phyloP scores from a whole-genome alignment of 2,329 filamentous ascomycete genomes.

The Aureobasidium sp. region DNA sequence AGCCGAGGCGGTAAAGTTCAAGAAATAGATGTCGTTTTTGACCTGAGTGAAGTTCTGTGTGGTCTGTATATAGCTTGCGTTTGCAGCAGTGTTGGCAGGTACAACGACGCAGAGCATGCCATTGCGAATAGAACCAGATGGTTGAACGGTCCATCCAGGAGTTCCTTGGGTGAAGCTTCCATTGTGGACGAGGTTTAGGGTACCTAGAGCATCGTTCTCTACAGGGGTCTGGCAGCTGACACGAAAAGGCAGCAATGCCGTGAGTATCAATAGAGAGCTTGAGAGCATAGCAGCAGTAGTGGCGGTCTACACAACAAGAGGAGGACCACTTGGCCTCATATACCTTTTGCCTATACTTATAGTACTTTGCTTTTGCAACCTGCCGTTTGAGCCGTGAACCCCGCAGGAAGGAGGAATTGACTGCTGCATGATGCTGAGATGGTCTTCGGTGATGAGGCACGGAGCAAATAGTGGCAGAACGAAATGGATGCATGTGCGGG shows the following conservation, averaged over 20 bases:
- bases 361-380: not conserved
- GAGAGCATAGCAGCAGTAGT: not conserved
- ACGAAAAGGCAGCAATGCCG: not conserved
- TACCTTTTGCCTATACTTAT: not conserved
- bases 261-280: not conserved
- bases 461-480: not conserved
- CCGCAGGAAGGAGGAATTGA: not conserved
- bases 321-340: not conserved
- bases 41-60: constrained; percentile 14
- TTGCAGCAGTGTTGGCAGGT: constrained; percentile 8
- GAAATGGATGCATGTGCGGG: not conserved
- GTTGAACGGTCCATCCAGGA: constrained; percentile 1
- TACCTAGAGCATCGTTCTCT: constrained; percentile 9
- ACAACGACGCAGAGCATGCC: constrained; percentile 14
- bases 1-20: constrained; percentile 17
- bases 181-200: constrained; percentile 13
- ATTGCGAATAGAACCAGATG: not conserved
- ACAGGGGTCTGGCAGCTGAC: not conserved
- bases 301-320: not conserved
- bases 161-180: constrained; percentile 14
- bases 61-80: constrained; percentile 14
- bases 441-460: not conserved
- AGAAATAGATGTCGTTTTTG: constrained; percentile 16
- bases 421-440: constrained; percentile 3
- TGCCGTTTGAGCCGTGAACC: not conserved